Conservation (phyloP, 371 early-diverging fungal species). For the Mucor velutinosus region DNA sequence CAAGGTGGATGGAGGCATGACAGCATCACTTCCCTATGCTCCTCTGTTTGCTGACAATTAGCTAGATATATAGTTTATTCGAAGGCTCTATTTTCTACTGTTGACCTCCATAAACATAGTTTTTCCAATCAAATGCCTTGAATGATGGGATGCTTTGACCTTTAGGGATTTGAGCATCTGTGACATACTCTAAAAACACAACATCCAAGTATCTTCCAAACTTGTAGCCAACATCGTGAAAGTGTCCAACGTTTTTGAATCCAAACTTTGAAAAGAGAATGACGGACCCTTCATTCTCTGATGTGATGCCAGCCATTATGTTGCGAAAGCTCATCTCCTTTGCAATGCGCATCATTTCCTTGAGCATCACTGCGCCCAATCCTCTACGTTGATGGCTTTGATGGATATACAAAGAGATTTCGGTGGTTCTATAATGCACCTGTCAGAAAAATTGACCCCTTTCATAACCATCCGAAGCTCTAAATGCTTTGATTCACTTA, state of each 20-base stretch:
- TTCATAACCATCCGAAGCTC: not conserved
- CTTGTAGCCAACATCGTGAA: constrained; percentile 47
- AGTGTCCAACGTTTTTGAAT: constrained; percentile 36
- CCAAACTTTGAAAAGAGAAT: constrained; percentile 34
- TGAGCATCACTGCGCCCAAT: constrained; percentile 34
- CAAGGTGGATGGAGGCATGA: constrained; percentile 9
- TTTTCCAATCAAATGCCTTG: constrained; percentile 34
- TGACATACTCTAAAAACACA: constrained; percentile 38
- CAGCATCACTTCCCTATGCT: not conserved
- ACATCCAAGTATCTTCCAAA: constrained; percentile 49
- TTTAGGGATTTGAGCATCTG: constrained; percentile 20
- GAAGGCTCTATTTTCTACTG: not conserved
- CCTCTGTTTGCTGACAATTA: constrained; percentile 9
- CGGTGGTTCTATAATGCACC: constrained; percentile 32
- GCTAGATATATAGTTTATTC: not conserved
- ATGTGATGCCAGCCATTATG: constrained; percentile 44
- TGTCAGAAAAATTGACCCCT: not conserved
- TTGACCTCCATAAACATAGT: constrained; percentile 25
- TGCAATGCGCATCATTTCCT: constrained; percentile 39
- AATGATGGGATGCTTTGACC: constrained; percentile 24
- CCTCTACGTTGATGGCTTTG: constrained; percentile 44
- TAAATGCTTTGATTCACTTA: constrained; percentile 14
- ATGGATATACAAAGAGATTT: constrained; percentile 51
- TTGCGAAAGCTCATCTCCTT: constrained; percentile 36
- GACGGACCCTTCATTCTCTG: constrained; percentile 45